Base-by-base conservation (phyloP, 208 protist species). In the Acanthamoeba divionensis region DNA sequence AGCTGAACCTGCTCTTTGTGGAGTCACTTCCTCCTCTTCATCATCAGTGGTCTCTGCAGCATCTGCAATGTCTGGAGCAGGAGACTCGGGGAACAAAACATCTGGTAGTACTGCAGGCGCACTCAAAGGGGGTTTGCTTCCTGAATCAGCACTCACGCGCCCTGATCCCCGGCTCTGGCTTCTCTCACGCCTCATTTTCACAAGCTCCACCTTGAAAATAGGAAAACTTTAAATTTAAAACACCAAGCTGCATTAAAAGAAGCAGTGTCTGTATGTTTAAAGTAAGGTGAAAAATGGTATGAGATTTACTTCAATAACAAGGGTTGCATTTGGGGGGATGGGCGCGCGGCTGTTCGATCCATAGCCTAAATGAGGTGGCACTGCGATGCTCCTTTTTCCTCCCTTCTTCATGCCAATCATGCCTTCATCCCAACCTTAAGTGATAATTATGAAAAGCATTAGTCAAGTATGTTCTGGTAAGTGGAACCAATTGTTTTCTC, bases 361-460 rank as follows among this genome's bases (percentile, higher is more conserved):
- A 29, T 83, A 83, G 9, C 47, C 73, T 3, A 83, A 29, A 6
- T 54, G 50, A 7, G 73, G 73, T 15, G 73, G 73, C 1, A 83
- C n/a, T 7, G 73, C 73, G n/a, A 83, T 21, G 73, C 55, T 3
- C 9, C 73, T 45, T 38, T 83, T 83, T 2, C 73, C 45, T 12
- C 50, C 73, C 4, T 52, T 45, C 73, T 83, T 83, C 73, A 83
- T 83, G 38, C 73, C 73, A 1, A 83, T 52, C 45, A 83, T 21
- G 50, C 73, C 73, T 21, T 83, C 73, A 6, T 83, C 73, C 73
- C 73, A 83, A 1, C 73, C 73, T 29, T 54, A n/a, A n/a, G n/a
- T 62, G 24, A 83, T 57, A 3, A 83, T 52, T 1, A 29, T 55
- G 45, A 18, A 9, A 63, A 9, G 7, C 24, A 9, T n/a, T 13